Conservation (phyloP, 768 basidiomycete species). For the Termitomyces sp. region DNA sequence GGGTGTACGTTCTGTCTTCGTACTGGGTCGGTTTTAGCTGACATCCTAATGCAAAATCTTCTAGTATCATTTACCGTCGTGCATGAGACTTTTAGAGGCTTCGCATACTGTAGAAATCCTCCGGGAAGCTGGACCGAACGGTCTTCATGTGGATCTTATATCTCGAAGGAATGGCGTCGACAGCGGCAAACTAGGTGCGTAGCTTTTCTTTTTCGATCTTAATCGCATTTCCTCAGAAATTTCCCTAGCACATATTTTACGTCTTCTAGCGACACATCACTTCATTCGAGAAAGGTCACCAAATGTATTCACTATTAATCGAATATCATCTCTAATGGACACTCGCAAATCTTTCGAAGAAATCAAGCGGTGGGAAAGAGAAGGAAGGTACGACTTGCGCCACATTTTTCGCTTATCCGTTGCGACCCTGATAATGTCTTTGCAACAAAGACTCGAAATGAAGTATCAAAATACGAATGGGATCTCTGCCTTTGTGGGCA, state of each 20-base stretch:
- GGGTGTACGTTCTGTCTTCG: conserved; percentile 43
- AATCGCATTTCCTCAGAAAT: neutral
- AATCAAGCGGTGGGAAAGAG: conserved; percentile 26
- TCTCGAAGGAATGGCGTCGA: conserved; percentile 42
- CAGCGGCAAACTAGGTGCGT: conserved; percentile 47
- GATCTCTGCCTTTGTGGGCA: conserved; percentile 64
- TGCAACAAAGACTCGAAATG: conserved; percentile 42
- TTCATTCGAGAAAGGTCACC: conserved; percentile 66
- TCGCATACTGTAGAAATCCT: conserved; percentile 70
- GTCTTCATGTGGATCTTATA: conserved; percentile 46
- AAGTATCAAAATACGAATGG: conserved; percentile 69
- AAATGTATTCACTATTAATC: conserved; percentile 69
- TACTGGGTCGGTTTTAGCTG: neutral
- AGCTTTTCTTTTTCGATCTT: neutral
- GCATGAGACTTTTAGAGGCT: conserved; percentile 69
- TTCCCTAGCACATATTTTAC: conserved; percentile 62
- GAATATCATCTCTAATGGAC: conserved; percentile 66
- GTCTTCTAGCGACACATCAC: conserved; percentile 77
- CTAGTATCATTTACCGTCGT: conserved; percentile 76
- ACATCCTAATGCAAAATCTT: neutral
- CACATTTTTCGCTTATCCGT: conserved; percentile 6
- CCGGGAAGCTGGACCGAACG: conserved; percentile 54
- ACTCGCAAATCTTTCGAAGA: conserved; percentile 55
- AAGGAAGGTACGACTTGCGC: conserved; percentile 27
- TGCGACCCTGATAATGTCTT: neutral